Conservation (phyloP, 2,329 filamentous ascomycete genomes). For the Penicillium sp. region DNA sequence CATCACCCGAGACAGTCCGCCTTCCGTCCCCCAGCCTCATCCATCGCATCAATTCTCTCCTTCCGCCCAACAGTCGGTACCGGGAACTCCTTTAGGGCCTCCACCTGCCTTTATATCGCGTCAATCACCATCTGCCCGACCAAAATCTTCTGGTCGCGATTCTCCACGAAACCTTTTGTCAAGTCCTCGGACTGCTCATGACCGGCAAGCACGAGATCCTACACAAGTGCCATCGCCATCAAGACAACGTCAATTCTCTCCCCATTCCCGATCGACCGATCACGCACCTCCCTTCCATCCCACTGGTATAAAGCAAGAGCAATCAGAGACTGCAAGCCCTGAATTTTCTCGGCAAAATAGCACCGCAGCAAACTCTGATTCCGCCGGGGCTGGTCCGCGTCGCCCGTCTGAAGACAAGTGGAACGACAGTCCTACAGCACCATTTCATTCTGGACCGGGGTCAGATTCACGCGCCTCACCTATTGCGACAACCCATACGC, state of each 20-base stretch:
- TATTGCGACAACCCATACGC: conserved; percentile 14
- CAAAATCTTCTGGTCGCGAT: conserved; percentile 39
- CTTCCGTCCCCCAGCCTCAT: conserved; percentile 30
- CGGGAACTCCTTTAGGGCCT: conserved; percentile 51
- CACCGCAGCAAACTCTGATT: conserved; percentile 26
- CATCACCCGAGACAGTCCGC: conserved; percentile 34
- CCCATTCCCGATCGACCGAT: conserved; percentile 41
- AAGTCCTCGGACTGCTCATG: conserved; percentile 34
- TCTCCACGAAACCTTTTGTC: conserved; percentile 31
- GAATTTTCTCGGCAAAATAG: conserved; percentile 57
- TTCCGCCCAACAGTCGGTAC: conserved; percentile 44
- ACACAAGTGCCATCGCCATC: conserved; percentile 31
- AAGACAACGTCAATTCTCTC: conserved; percentile 26
- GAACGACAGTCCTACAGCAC: conserved; percentile 28
- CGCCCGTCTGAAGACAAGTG: conserved; percentile 29
- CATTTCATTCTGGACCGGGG: conserved; percentile 13
- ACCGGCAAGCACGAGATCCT: conserved; percentile 28
- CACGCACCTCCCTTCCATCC: conserved; percentile 36
- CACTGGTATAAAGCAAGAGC: conserved; percentile 64
- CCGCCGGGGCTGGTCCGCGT: conserved; percentile 20
- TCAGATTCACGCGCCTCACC: conserved; percentile 17
- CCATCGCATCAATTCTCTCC: conserved; percentile 37
- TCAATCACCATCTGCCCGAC: conserved; percentile 38
- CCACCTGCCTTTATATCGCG: conserved; percentile 36
- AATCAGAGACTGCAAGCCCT: conserved; percentile 74